These are phyloP conservation scores for Dissophora ornata DNA, from an alignment of 192 early-diverging fungal genomes.

Conservation along the genomic window DNA sequence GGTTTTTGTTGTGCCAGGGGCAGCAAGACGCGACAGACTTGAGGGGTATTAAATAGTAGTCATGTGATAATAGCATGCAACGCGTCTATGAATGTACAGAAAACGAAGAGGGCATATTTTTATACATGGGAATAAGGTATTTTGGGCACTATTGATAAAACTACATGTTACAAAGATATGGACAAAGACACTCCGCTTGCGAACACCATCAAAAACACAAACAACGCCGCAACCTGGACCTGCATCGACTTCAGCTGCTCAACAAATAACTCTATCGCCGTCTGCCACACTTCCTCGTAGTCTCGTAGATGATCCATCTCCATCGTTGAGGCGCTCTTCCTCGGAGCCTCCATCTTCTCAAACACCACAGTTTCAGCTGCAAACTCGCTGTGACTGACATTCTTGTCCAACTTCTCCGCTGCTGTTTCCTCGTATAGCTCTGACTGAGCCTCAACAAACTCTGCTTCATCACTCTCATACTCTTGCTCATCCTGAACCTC, in stretches of 20 bases:
- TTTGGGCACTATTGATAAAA: constrained; percentile 3
- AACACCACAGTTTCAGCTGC: too few relatives aligned
- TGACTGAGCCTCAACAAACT: constrained; percentile 33
- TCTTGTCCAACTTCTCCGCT: background rate
- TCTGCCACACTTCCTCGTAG: constrained; percentile 17
- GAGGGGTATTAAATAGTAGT: too few relatives aligned
- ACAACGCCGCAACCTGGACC: constrained; percentile 7
- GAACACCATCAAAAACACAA: constrained; percentile 15
- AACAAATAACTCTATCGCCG: constrained; percentile 10
- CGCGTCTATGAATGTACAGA: too few relatives aligned
- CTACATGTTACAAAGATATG: background rate
- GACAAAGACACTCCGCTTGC: constrained; percentile 4
- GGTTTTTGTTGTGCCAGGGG: too few relatives aligned
- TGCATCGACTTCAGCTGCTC: constrained; percentile 18
- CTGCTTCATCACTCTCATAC: constrained; percentile 33
- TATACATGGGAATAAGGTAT: too few relatives aligned
- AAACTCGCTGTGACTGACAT: too few relatives aligned
- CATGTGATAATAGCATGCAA: too few relatives aligned
- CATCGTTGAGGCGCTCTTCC: constrained; percentile 8
- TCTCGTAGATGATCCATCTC: constrained; percentile 20
- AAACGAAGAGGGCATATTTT: background rate
- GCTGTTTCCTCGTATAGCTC: background rate
- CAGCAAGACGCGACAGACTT: too few relatives aligned
- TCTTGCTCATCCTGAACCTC: constrained; percentile 6
- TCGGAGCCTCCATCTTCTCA: background rate